Evolutionary conservation across 768 basidiomycete genomes (phyloP).

Genomic region (Hortiboletus campestris): DNA sequence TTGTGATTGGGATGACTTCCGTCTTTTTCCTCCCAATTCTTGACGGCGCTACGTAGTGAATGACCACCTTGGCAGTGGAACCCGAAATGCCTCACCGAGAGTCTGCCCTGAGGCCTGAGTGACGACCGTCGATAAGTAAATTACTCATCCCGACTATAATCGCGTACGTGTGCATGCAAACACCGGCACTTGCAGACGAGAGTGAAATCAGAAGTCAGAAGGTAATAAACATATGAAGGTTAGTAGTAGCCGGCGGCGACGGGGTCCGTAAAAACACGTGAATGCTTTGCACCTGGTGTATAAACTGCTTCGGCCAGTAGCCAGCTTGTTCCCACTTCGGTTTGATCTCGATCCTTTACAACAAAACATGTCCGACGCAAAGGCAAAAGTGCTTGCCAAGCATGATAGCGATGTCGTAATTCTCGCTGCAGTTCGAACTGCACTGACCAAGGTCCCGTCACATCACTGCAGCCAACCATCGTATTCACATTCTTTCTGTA

Average conservation of each 20-base stretch:
- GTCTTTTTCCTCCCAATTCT: not conserved
- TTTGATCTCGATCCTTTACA: not conserved
- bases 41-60: not conserved
- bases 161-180: not conserved
- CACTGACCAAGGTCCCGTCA: constrained; percentile 76
- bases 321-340: not conserved
- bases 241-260: not conserved
- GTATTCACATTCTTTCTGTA: constrained; percentile 28
- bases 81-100: not conserved
- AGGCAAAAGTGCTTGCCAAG: constrained; percentile 64
- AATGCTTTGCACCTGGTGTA: constrained; percentile 14
- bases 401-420: constrained; percentile 88
- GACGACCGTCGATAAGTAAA: not conserved
- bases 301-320: constrained; percentile 5
- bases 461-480: not conserved
- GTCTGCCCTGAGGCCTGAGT: too few relatives aligned
- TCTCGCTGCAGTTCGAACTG: constrained; percentile 83
- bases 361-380: constrained; percentile 36
- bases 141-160: not conserved
- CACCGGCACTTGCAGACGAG: not conserved
- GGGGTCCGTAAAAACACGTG: constrained; percentile 24
- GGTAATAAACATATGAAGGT: not conserved
- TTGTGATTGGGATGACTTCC: not conserved
- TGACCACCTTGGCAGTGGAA: not conserved
- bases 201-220: not conserved